Evolutionary conservation across 257 asterid genomes (phyloP).

Genomic region (Solanum megistacrolobum): DNA sequence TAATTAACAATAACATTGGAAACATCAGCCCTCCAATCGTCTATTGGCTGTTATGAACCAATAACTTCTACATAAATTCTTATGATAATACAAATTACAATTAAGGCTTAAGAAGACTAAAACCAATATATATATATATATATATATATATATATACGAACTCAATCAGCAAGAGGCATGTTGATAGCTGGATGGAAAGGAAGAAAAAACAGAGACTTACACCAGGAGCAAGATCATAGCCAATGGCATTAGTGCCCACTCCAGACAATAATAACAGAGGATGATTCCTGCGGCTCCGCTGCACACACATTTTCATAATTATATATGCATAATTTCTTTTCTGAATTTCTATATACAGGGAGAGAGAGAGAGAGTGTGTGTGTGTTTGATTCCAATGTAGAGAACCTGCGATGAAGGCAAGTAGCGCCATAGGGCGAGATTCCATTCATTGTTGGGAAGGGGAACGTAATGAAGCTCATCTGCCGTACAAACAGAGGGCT

Average conservation of each 20-base stretch:
- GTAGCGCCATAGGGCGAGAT: conserved; percentile 95
- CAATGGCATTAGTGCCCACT: conserved; percentile 93
- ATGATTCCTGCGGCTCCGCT: conserved; percentile 42
- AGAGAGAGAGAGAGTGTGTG: not conserved
- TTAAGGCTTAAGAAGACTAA: not conserved
- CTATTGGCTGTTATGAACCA: not conserved
- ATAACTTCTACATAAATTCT: not conserved
- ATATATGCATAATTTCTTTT: not conserved
- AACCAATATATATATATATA: not conserved
- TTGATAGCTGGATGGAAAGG: not conserved
- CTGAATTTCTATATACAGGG: not conserved
- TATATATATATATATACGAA: too few relatives aligned
- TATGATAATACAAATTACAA: not conserved
- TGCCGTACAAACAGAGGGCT: conserved; percentile 86
- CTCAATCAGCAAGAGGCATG: not conserved
- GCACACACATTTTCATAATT: not conserved
- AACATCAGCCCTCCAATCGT: not conserved
- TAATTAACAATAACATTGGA: not conserved
- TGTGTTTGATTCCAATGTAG: not conserved
- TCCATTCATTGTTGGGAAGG: conserved; percentile 59
- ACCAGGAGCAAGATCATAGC: conserved; percentile 93
- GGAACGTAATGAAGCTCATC: conserved; percentile 94
- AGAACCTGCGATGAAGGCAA: conserved; percentile 68
- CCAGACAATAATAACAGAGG: conserved; percentile 91
- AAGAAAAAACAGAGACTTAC: conserved; percentile 17